These are phyloP conservation scores for Trichoderma gracile DNA, from an alignment of 2,329 filamentous ascomycete species.

Conservation along the genomic window DNA sequence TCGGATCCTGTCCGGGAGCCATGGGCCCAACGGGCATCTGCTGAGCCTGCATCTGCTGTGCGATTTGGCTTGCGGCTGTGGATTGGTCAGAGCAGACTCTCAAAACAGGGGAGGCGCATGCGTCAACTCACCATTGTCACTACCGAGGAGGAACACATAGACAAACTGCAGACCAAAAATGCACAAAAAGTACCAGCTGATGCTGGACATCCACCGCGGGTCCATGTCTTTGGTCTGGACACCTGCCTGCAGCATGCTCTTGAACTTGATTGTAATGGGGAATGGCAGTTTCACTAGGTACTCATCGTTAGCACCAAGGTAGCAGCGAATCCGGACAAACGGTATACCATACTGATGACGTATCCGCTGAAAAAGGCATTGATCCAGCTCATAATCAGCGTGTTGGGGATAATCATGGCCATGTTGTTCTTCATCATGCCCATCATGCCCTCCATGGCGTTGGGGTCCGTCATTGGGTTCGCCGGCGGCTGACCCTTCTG, in stretches of 20 bases:
- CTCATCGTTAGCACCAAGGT: constrained; percentile 31
- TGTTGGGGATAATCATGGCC: constrained; percentile 99
- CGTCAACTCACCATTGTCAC: constrained; percentile 77
- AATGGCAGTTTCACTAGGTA: constrained; percentile 86
- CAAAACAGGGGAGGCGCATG: neutral
- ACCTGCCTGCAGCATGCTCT: constrained; percentile 97
- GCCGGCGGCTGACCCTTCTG: constrained; percentile 81
- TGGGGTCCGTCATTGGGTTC: constrained; percentile 94
- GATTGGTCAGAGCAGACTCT: neutral
- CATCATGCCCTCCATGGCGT: constrained; percentile 99
- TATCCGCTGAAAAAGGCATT: constrained; percentile 99
- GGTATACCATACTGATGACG: constrained; percentile 73
- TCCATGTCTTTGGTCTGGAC: constrained; percentile 96
- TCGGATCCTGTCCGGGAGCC: constrained; percentile 88
- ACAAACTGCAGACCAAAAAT: constrained; percentile 95
- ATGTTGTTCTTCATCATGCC: constrained; percentile 99
- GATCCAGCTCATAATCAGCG: constrained; percentile 99
- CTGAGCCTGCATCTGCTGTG: constrained; percentile 81
- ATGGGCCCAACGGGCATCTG: constrained; percentile 51
- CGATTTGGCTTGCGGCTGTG: constrained; percentile 84
- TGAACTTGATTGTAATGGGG: constrained; percentile 97
- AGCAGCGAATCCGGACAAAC: neutral
- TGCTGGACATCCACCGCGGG: constrained; percentile 95
- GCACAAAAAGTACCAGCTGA: constrained; percentile 98
- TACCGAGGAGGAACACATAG: constrained; percentile 94